Conservation (phyloP, 1,284 basidiomycete genomes). For the Leccinum cinnamomeum region DNA sequence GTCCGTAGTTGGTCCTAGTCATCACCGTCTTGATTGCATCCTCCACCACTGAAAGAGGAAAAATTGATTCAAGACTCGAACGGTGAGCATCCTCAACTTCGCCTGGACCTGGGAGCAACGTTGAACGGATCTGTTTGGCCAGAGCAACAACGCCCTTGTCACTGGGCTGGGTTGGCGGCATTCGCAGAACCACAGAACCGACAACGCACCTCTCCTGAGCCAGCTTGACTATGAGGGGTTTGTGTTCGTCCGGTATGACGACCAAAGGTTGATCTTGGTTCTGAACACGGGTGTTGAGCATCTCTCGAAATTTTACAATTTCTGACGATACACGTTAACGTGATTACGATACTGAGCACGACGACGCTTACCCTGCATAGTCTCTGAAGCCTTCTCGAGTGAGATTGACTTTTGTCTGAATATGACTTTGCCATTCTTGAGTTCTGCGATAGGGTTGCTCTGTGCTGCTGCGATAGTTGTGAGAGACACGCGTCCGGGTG, state of each 20-base stretch:
- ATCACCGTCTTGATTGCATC: conserved; percentile 59
- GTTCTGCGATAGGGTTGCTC: conserved; percentile 51
- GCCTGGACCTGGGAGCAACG: conserved; percentile 56
- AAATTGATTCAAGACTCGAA: conserved; percentile 26
- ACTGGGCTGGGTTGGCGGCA: conserved; percentile 40
- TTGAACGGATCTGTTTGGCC: conserved; percentile 62
- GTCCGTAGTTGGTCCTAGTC: conserved; percentile 71
- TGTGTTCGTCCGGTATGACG: conserved; percentile 64
- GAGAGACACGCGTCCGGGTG: background rate
- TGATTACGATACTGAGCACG: background rate
- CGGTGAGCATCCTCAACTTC: conserved; percentile 49
- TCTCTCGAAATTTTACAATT: conserved; percentile 70
- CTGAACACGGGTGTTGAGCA: conserved; percentile 55
- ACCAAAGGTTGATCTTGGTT: conserved; percentile 48
- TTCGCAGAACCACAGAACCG: background rate
- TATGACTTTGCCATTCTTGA: conserved; percentile 74
- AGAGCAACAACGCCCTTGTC: conserved; percentile 65
- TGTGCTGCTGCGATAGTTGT: conserved; percentile 25
- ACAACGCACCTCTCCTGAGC: conserved; percentile 71
- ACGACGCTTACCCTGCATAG: conserved; percentile 66
- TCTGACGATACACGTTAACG: conserved; percentile 36
- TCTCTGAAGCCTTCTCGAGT: conserved; percentile 77
- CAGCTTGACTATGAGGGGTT: conserved; percentile 75
- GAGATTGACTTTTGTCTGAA: conserved; percentile 79
- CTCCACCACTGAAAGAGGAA: conserved; percentile 58